phyloP scores from a whole-genome alignment of 2,329 filamentous ascomycete species.

The Ophiostoma australiae region DNA sequence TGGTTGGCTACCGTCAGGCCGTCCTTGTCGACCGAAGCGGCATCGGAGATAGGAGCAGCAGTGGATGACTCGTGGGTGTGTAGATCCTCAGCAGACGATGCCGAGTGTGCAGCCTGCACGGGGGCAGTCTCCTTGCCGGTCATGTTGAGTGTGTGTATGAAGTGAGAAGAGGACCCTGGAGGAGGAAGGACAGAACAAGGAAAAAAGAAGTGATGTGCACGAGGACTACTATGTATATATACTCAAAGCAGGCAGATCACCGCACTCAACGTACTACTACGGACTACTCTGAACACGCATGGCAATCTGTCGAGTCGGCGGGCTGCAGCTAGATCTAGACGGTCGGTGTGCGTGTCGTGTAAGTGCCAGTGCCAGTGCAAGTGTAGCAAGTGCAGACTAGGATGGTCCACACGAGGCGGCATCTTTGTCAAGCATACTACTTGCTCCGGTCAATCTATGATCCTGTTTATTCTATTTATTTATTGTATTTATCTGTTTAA shows the following conservation, averaged over 20 bases:
- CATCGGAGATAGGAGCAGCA: not conserved
- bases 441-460: constrained; percentile 1
- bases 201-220: not conserved
- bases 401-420: constrained; percentile 6
- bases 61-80: not conserved
- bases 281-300: not conserved
- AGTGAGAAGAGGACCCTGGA: not conserved
- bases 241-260: not conserved
- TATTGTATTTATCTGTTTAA: not conserved
- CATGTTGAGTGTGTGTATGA: not conserved
- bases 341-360: constrained; percentile 1
- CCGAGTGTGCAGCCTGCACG: not conserved
- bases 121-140: not conserved
- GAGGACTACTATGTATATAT: not conserved
- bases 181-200: not conserved
- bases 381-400: not conserved
- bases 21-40: constrained; percentile 17
- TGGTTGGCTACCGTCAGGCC: constrained; percentile 21
- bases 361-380: not conserved
- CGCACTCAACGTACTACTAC: not conserved
- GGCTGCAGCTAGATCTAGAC: not conserved
- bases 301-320: constrained; percentile 3
- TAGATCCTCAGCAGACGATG: constrained; percentile 2
- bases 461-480: not conserved
- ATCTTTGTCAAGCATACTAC: constrained; percentile 2